Evolutionary conservation across 768 basidiomycete genomes (phyloP).

Genomic region (Agrocybe praecox): DNA sequence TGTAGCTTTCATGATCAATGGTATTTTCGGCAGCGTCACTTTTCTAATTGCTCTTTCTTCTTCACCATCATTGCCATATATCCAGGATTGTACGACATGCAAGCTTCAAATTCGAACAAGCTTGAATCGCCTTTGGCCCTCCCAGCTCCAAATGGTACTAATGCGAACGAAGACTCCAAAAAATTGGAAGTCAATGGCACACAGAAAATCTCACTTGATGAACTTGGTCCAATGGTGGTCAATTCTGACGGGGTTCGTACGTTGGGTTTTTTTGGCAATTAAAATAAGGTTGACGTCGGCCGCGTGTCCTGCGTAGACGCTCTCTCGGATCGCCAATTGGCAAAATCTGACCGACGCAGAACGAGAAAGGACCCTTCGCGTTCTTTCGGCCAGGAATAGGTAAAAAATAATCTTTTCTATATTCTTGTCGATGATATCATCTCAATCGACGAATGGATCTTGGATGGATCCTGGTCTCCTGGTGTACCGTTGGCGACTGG

Average conservation of each 20-base stretch:
- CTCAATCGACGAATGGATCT: too few relatives aligned
- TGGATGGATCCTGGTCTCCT: too few relatives aligned
- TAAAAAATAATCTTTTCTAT: slow-evolving; percentile 18
- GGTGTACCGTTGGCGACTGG: too few relatives aligned
- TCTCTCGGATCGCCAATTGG: slow-evolving; percentile 72
- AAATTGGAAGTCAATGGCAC: slow-evolving; percentile 4
- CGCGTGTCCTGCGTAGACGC: slow-evolving; percentile 41
- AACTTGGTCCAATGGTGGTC: slow-evolving; percentile 68
- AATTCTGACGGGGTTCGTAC: slow-evolving; percentile 63
- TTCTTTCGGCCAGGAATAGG: slow-evolving; percentile 57
- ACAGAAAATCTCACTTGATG: slow-evolving; percentile 50
- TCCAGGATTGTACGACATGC: background rate
- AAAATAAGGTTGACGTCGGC: background rate
- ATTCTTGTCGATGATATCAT: too few relatives aligned
- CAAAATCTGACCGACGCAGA: slow-evolving; percentile 56
- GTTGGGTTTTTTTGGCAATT: background rate
- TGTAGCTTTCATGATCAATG: too few relatives aligned
- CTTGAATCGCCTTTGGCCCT: slow-evolving; percentile 3
- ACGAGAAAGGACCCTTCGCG: slow-evolving; percentile 55
- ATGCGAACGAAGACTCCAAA: background rate
- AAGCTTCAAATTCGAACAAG: background rate
- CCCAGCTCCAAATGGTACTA: slow-evolving; percentile 3
- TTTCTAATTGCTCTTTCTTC: background rate
- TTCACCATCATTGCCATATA: background rate
- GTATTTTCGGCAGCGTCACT: background rate